A percentile compares a stretch with the other conserved stretches of the same genome.
Evolutionary conservation across 495 filamentous ascomycete genomes (phyloP).

Genomic region (Aspergillus coremiiformis): DNA sequence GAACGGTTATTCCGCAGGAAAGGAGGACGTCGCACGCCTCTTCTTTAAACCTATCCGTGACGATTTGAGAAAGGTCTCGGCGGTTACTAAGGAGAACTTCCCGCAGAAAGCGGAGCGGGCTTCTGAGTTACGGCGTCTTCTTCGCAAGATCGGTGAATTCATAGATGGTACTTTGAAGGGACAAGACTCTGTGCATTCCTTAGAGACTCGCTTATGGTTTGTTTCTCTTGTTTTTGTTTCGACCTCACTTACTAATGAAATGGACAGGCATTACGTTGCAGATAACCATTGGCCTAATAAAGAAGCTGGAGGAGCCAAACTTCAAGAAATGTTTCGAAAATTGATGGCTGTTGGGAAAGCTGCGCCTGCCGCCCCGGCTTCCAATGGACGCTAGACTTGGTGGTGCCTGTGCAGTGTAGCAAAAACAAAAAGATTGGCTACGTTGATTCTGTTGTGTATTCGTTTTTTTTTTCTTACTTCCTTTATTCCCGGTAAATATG

Average conservation of each 20-base stretch:
- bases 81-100: slow-evolving; percentile 57
- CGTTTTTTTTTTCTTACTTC: slow-evolving; percentile 10
- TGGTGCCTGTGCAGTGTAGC: background rate
- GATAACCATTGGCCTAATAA: slow-evolving; percentile 46
- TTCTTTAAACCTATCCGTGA: slow-evolving; percentile 54
- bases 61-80: slow-evolving; percentile 49
- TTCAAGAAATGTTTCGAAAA: slow-evolving; percentile 45
- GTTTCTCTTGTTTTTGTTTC: slow-evolving; percentile 4
- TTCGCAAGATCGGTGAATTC: slow-evolving; percentile 44
- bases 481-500: slow-evolving; percentile 18
- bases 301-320: slow-evolving; percentile 36
- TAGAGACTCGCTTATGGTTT: slow-evolving; percentile 45
- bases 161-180: slow-evolving; percentile 33
- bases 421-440: slow-evolving; percentile 8
- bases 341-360: slow-evolving; percentile 30
- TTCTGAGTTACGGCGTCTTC: slow-evolving; percentile 34
- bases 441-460: slow-evolving; percentile 14
- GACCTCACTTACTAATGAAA: slow-evolving; percentile 4
- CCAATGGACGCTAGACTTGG: slow-evolving; percentile 22
- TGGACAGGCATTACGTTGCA: slow-evolving; percentile 40
- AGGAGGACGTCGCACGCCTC: slow-evolving; percentile 47
- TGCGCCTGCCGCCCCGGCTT: slow-evolving; percentile 12
- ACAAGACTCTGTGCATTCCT: slow-evolving; percentile 28
- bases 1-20: slow-evolving; percentile 31
- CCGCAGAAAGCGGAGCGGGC: slow-evolving; percentile 53